Conservation (phyloP, 2,329 filamentous ascomycete genomes). For the Teratosphaeria gauchensis region DNA sequence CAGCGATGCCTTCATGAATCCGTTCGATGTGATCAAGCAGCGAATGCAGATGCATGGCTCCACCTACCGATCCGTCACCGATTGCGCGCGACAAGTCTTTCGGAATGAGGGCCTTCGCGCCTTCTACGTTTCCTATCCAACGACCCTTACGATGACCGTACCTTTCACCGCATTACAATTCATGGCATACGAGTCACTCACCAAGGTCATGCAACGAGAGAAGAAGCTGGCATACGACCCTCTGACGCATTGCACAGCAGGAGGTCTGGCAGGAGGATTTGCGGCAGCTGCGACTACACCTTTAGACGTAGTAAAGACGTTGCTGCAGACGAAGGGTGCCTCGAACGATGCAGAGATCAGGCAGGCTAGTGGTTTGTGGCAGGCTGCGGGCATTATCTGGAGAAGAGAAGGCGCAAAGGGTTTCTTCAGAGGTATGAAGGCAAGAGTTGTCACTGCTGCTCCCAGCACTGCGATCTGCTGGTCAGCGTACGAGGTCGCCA, state of each 20-base stretch:
- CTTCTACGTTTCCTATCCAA: slow-evolving; percentile 98
- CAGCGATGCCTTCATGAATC: slow-evolving; percentile 98
- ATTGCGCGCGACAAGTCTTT: slow-evolving; percentile 85
- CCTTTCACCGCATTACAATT: slow-evolving; percentile 97
- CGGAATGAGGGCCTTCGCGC: slow-evolving; percentile 76
- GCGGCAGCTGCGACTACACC: slow-evolving; percentile 91
- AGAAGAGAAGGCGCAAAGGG: slow-evolving; percentile 73
- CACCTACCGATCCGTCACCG: slow-evolving; percentile 73
- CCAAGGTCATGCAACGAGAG: slow-evolving; percentile 72
- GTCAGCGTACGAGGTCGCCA: slow-evolving; percentile 64
- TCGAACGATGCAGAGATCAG: slow-evolving; percentile 71
- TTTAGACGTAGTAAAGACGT: slow-evolving; percentile 95
- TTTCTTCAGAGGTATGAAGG: slow-evolving; percentile 88
- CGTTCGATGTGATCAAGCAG: slow-evolving; percentile 99
- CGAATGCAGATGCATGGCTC: slow-evolving; percentile 98
- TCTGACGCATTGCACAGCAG: slow-evolving; percentile 84
- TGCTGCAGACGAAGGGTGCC: slow-evolving; percentile 85
- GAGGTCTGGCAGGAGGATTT: slow-evolving; percentile 84
- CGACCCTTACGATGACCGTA: slow-evolving; percentile 95
- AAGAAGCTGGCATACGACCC: slow-evolving; percentile 59
- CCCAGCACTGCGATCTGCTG: slow-evolving; percentile 99
- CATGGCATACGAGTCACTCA: slow-evolving; percentile 93
- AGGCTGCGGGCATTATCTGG: slow-evolving; percentile 73
- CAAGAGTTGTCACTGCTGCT: slow-evolving; percentile 90
- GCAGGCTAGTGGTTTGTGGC: slow-evolving; percentile 70